phyloP scores from a whole-genome alignment of 805 yeast species.

The Starmera caribaea region DNA sequence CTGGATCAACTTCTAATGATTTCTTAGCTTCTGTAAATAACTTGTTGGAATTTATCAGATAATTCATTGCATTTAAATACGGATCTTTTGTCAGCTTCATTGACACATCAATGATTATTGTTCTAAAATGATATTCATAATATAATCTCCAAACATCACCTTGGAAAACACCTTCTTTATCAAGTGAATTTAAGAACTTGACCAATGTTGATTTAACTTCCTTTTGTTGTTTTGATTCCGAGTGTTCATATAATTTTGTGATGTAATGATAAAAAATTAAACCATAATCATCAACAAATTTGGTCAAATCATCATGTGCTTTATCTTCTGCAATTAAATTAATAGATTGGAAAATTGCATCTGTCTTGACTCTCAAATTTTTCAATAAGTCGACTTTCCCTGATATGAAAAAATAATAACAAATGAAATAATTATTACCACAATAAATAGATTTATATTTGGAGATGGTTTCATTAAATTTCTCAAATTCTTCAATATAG shows the following conservation, averaged over 20 bases:
- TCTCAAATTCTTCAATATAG: constrained; percentile 38
- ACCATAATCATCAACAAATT: constrained; percentile 12
- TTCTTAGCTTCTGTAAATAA: constrained; percentile 21
- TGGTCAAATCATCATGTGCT: background rate
- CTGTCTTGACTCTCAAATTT: constrained; percentile 5
- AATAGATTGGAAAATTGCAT: constrained; percentile 7
- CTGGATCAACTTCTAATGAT: constrained; percentile 34
- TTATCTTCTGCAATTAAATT: constrained; percentile 3
- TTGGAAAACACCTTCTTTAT: constrained; percentile 10
- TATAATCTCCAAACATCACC: constrained; percentile 12
- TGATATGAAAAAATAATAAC: constrained; percentile 9
- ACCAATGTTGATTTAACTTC: constrained; percentile 7
- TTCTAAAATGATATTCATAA: constrained; percentile 14
- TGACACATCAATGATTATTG: constrained; percentile 6
- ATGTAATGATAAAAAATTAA: constrained; percentile 15
- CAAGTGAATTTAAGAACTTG: constrained; percentile 10
- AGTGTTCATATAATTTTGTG: constrained; percentile 6
- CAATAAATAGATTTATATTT: constrained; percentile 4
- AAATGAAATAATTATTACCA: constrained; percentile 14
- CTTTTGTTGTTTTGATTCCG: background rate
- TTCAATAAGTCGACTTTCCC: constrained; percentile 8
- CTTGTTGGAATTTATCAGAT: constrained; percentile 21
- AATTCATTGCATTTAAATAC: constrained; percentile 15
- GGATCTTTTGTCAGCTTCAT: constrained; percentile 9
- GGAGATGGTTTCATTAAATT: constrained; percentile 11